phyloP scores from a whole-genome alignment of 176 grass and related monocot species.

The Eragrostis nindensis region DNA sequence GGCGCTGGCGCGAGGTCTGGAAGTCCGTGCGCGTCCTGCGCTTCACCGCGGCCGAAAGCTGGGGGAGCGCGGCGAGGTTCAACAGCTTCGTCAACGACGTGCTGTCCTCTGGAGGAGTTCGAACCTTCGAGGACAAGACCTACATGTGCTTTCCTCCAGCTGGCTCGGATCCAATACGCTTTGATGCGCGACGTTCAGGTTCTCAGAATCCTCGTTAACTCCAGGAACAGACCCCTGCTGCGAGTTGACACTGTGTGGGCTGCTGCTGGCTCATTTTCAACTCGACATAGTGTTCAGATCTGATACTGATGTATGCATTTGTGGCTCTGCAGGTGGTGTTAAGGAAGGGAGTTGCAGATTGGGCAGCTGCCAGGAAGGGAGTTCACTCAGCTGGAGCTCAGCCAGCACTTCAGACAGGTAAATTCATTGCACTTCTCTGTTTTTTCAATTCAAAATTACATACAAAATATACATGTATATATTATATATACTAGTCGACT shows the following conservation, averaged over 20 bases:
- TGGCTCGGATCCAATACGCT: neutral
- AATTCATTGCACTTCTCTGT: no score
- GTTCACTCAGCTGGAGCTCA: no score
- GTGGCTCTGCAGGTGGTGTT: no score
- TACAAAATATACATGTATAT: no score
- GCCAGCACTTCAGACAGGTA: no score
- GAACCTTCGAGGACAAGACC: neutral
- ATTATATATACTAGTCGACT: no score
- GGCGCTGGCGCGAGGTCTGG: neutral
- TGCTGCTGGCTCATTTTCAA: no score
- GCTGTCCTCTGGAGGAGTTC: neutral
- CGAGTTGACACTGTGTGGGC: neutral
- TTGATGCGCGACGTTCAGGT: neutral
- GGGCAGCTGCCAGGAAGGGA: no score
- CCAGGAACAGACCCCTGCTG: neutral
- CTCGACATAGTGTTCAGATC: no score
- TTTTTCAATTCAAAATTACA: no score
- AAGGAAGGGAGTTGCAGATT: no score
- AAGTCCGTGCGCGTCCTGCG: constrained; percentile 1
- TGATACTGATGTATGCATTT: no score
- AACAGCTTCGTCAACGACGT: neutral
- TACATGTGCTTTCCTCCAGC: neutral
- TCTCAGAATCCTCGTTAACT: neutral
- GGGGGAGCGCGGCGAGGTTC: neutral
- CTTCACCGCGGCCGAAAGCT: neutral